Percentiles rank a stretch among this genome's conserved stretches.
Evolutionary conservation across 192 early-diverging fungal genomes (phyloP).

Genomic region (Backusella sp.): DNA sequence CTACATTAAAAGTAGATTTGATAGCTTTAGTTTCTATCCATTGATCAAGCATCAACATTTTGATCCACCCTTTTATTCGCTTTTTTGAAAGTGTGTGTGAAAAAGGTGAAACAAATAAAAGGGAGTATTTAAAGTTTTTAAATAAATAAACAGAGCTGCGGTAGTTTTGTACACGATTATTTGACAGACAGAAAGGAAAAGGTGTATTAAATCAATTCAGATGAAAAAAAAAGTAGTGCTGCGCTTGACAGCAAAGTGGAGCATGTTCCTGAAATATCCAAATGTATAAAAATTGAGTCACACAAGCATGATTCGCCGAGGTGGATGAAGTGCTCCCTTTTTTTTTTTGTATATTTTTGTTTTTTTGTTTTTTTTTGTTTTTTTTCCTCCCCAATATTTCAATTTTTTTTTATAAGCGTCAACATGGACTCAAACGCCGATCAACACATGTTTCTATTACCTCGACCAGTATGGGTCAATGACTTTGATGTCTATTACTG

Average conservation of each 20-base stretch:
- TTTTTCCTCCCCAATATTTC: not conserved
- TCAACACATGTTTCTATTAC: conserved; percentile 40
- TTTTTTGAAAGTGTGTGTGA: too few relatives aligned
- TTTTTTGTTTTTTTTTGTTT: not conserved
- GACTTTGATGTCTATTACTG: conserved; percentile 48
- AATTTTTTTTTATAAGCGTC: not conserved
- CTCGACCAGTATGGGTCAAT: conserved; percentile 49
- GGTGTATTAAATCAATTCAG: not conserved
- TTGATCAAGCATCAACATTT: too few relatives aligned
- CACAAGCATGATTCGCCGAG: not conserved
- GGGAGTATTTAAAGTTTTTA: not conserved
- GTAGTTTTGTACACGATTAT: not conserved
- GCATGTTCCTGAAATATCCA: not conserved
- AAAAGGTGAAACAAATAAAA: too few relatives aligned
- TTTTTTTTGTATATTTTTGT: not conserved
- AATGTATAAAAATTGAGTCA: not conserved
- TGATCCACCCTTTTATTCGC: too few relatives aligned
- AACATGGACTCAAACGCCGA: conserved; percentile 17
- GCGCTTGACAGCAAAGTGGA: not conserved
- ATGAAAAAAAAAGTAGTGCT: not conserved
- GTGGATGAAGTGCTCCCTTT: not conserved
- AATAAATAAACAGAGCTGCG: not conserved
- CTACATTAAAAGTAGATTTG: too few relatives aligned
- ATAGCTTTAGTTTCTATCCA: too few relatives aligned
- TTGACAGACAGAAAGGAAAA: not conserved